These are phyloP conservation scores for Puccinia horiana DNA, from an alignment of 1,284 basidiomycete species.

Conservation along the genomic window DNA sequence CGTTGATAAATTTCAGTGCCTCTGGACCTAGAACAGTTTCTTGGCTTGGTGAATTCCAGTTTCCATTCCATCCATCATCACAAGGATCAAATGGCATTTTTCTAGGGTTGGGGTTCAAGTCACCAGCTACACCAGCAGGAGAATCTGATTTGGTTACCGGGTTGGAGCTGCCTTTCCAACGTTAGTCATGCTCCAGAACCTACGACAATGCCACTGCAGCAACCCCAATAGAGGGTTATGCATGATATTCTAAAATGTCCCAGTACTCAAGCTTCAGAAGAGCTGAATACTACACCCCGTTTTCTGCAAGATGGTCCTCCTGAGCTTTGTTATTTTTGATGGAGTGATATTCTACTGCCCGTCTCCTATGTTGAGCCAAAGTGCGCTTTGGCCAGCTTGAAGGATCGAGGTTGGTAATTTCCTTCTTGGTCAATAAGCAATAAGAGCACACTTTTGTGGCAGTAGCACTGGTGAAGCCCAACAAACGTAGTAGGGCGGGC, in stretches of 20 bases:
- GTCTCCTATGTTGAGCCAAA: not conserved
- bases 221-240: constrained; percentile 34
- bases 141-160: not conserved
- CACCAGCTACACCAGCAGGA: not conserved
- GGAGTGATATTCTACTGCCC: not conserved
- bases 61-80: constrained; percentile 24
- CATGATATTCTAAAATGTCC: constrained; percentile 40
- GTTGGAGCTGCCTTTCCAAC: not conserved
- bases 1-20: not conserved
- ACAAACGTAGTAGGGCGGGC: constrained; percentile 38
- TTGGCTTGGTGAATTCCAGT: not conserved
- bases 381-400: not conserved
- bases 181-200: constrained; percentile 37
- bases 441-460: constrained; percentile 47
- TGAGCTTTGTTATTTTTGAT: not conserved
- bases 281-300: constrained; percentile 23
- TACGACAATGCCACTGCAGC: constrained; percentile 14
- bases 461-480: constrained; percentile 33
- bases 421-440: constrained; percentile 19
- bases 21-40: no score
- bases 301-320: not conserved
- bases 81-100: constrained; percentile 13
- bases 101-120: not conserved
- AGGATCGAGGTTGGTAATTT: constrained; percentile 10
- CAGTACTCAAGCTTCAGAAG: constrained; percentile 23